phyloP scores from a whole-genome alignment of 1,284 basidiomycete genomes.

The Malassezia sympodialis region DNA sequence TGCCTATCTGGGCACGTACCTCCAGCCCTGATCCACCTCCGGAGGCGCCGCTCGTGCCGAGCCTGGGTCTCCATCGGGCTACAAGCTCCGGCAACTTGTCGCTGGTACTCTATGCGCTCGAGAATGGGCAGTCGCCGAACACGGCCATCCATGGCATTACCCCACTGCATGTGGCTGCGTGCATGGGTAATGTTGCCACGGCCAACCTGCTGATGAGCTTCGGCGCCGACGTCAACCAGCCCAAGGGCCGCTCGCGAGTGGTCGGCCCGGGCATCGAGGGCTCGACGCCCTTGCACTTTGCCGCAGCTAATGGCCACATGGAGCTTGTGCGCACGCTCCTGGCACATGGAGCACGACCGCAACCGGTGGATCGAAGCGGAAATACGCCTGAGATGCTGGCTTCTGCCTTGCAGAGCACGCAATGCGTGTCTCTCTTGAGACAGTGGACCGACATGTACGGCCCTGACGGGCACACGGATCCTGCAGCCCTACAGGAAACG shows the following conservation, averaged over 20 bases:
- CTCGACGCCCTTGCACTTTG: conserved; percentile 43
- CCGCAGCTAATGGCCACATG: conserved; percentile 41
- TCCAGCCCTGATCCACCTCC: background rate
- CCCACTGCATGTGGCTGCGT: conserved; percentile 41
- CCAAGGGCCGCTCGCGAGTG: background rate
- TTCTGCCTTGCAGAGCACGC: conserved; percentile 22
- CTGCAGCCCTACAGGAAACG: conserved; percentile 11
- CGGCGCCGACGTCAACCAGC: conserved; percentile 32
- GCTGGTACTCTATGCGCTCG: conserved; percentile 40
- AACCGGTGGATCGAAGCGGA: conserved; percentile 28
- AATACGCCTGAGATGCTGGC: conserved; percentile 34
- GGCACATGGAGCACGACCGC: conserved; percentile 32
- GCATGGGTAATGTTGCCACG: conserved; percentile 30
- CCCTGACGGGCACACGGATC: conserved; percentile 21
- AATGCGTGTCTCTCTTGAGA: conserved; percentile 26
- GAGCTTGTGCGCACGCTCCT: conserved; percentile 35
- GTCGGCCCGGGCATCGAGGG: conserved; percentile 32
- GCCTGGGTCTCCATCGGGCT: conserved; percentile 38
- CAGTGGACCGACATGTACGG: conserved; percentile 31
- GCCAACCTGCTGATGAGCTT: conserved; percentile 33
- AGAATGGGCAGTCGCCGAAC: conserved; percentile 38
- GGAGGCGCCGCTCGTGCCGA: background rate
- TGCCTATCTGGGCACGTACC: background rate
- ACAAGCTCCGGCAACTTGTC: conserved; percentile 38
- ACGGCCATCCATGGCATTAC: conserved; percentile 36